Base-by-base conservation (phyloP, 2,329 filamentous ascomycete species). In the Neonectria faginata region DNA sequence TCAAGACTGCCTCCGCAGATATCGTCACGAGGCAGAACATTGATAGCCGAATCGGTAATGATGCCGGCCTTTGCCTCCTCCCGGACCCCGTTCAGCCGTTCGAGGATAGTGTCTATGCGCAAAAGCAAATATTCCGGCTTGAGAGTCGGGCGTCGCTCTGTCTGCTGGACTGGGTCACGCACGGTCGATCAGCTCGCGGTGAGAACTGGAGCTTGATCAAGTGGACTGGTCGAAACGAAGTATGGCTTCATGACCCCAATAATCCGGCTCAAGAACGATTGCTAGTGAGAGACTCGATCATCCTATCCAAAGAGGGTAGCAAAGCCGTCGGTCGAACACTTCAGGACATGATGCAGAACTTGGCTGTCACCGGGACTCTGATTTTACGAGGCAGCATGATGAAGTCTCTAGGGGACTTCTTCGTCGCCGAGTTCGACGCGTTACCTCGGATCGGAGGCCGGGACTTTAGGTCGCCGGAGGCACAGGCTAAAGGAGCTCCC, bases 51-150 rank as follows among this genome's bases (percentile, higher is more conserved):
- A 79, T 92, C 57, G 80, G 82, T 25, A 72, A 82, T 14, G 81
- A 79, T 22, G 87, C 83, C 7, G 85, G 84, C 1, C 81, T 91
- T 14, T 91, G 89, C 73, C 83, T 91, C 65, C 86, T 98, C 11
- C 96, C 96, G 0, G 96, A 99, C 76, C 96, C 96, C 0, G 92
- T 97, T 3, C 95, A 97, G 76, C 96, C 96, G 0, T 98, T 97
- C 77, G 89, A 89, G 65, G 86, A 88, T 67, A 97, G 93, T 74
- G 88, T 91, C 47, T 98, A 97, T 79, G 88, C 91, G 71, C 96
- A 98, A 79, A 85, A 83, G 16, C 96, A 98, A 78, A 86, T 89
- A 20, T 97, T 97, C 78, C 86, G 86, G 39, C 79, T 91, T 55
- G 82, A 82, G 8, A 79, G 82, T 9, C 79, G 75, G 6, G 87